These are phyloP conservation scores for Nemania serpens DNA, from an alignment of 2,329 filamentous ascomycete species.

Conservation along the genomic window DNA sequence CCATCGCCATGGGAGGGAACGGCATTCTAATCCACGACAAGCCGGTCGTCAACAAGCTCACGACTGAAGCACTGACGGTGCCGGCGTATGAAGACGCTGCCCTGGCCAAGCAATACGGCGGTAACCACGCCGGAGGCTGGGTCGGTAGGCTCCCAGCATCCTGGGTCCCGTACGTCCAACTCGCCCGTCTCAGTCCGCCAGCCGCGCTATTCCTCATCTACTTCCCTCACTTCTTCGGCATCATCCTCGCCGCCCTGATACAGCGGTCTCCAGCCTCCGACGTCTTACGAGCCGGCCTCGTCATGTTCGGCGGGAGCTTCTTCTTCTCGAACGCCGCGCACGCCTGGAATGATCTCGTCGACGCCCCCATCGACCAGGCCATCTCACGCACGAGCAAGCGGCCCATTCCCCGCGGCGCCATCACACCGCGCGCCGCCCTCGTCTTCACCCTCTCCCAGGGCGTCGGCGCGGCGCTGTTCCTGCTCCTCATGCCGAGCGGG, in stretches of 20 bases:
- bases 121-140: slow-evolving; percentile 40
- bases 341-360: slow-evolving; percentile 45
- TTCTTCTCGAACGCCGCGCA: slow-evolving; percentile 43
- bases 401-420: slow-evolving; percentile 43
- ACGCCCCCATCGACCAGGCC: slow-evolving; percentile 41
- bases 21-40: slow-evolving; percentile 25
- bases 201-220: slow-evolving; percentile 41
- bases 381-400: slow-evolving; percentile 41
- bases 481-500: slow-evolving; percentile 32
- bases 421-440: slow-evolving; percentile 37
- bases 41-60: slow-evolving; percentile 22
- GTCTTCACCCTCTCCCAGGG: slow-evolving; percentile 40
- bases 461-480: slow-evolving; percentile 31
- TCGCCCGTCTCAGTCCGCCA: slow-evolving; percentile 41
- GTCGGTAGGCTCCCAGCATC: slow-evolving; percentile 39
- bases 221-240: slow-evolving; percentile 42
- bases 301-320: slow-evolving; percentile 37
- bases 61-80: background rate
- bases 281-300: slow-evolving; percentile 24
- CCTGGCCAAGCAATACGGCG: slow-evolving; percentile 41
- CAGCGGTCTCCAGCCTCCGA: slow-evolving; percentile 27
- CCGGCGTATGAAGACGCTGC: slow-evolving; percentile 26
- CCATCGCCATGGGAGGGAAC: slow-evolving; percentile 17
- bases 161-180: slow-evolving; percentile 43
- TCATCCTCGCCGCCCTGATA: slow-evolving; percentile 36